These are phyloP conservation scores for Epichloe hybrida DNA, from an alignment of 2,329 filamentous ascomycete species.

Conservation along the genomic window DNA sequence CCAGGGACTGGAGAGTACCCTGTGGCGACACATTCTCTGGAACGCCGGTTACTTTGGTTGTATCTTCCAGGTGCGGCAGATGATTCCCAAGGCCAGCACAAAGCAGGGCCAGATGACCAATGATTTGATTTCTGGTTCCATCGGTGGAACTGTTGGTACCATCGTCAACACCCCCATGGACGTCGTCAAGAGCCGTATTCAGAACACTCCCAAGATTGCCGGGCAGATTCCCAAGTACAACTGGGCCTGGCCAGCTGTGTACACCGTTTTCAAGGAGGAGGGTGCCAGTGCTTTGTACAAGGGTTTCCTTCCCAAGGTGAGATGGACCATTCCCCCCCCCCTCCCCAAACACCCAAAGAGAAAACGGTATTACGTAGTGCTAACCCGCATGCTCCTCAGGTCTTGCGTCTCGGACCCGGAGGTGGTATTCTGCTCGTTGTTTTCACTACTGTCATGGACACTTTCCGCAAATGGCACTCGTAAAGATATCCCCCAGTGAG, in stretches of 20 bases:
- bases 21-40: constrained; percentile 88
- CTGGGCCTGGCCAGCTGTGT: constrained; percentile 86
- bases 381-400: constrained; percentile 12
- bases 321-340: constrained; percentile 8
- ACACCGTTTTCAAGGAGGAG: constrained; percentile 83
- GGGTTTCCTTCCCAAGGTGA: constrained; percentile 95
- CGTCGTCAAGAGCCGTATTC: constrained; percentile 95
- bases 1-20: constrained; percentile 89
- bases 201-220: constrained; percentile 78
- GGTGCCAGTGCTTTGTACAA: constrained; percentile 90
- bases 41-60: constrained; percentile 96
- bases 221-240: constrained; percentile 88
- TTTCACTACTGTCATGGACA: constrained; percentile 82
- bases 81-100: constrained; percentile 68
- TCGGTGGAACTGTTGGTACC: constrained; percentile 82
- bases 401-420: constrained; percentile 38
- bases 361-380: constrained; percentile 3
- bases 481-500: neutral
- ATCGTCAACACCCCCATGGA: constrained; percentile 92
- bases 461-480: constrained; percentile 55
- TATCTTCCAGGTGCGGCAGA: constrained; percentile 87
- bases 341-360: too few species aligned
- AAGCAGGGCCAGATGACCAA: constrained; percentile 75
- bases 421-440: constrained; percentile 67
- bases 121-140: constrained; percentile 71